Base-by-base conservation (phyloP, 2,329 filamentous ascomycete species). In the Aspergillus glaucus region DNA sequence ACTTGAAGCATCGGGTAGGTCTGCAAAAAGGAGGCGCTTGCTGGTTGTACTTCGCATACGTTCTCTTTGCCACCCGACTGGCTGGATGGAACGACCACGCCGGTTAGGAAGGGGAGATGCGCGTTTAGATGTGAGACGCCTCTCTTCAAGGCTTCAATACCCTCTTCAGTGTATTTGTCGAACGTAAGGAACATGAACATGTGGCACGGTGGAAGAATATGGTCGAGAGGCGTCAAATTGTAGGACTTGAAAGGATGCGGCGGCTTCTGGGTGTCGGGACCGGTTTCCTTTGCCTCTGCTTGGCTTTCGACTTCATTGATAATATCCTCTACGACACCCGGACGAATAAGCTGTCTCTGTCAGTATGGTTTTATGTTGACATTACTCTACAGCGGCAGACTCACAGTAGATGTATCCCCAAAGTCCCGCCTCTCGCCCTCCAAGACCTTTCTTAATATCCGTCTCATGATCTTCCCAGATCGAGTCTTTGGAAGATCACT, bases 381-480 rank as follows among this genome's bases (percentile, higher is more conserved):
- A 8, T 32, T 14, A 32, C 28, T 47, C 12, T 8, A 32, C 8
- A 32, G 8, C 6, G 8, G 3, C 8, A 14, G 6, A 17, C 36
- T 15, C 36, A 39, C n/a, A 40, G 36, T 40, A 14, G 36, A 21
- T 21, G 17, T 40, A 17, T 40, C 15, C 15, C 36, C 36, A 40
- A 40, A 40, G 8, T 21, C 15, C 3, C 19, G 36, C 15, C 36
- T 40, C 30, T 34, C 30, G 30, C 36, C 36, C 8, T 21, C 17
- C 15, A 40, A 21, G 3, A 40, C 36, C 36, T 40, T 40, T 44
- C 91, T 80, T 75, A 96, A 72, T 64, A 96, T 93, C 55, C 91
- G 83, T 53, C 91, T 80, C 91, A 96, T 96, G 64, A 96, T 96
- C 85, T 96, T 96, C 57, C 91, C 91, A 58, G 86, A 92, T 58